Evolutionary conservation across 2,329 filamentous ascomycete genomes (phyloP).

Genomic region (Chrysoporthe puriensis): DNA sequence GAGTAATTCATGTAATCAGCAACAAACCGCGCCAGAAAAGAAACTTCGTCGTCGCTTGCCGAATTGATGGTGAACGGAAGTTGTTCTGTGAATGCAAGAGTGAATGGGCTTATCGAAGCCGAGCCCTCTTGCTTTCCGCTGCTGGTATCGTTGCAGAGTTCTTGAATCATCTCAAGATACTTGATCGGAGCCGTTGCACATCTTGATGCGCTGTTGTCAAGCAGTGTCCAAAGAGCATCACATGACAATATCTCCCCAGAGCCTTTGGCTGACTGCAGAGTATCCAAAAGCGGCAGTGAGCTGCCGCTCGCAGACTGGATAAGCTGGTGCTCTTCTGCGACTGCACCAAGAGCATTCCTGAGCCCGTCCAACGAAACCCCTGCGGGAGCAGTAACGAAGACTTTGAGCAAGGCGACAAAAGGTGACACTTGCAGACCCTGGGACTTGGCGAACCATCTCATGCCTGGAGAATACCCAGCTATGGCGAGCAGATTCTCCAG

Average conservation of each 20-base stretch:
- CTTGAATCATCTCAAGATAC: constrained; percentile 73
- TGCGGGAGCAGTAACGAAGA: constrained; percentile 54
- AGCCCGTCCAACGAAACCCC: constrained; percentile 56
- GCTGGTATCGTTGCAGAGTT: constrained; percentile 45
- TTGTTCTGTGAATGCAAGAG: constrained; percentile 76
- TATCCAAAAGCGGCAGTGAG: constrained; percentile 50
- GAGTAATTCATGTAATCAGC: constrained; percentile 59
- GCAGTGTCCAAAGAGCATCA: constrained; percentile 62
- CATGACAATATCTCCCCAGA: constrained; percentile 33
- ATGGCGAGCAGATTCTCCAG: constrained; percentile 81
- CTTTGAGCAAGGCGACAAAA: constrained; percentile 70
- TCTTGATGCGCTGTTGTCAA: constrained; percentile 82
- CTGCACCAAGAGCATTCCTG: constrained; percentile 59
- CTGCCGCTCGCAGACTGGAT: constrained; percentile 44
- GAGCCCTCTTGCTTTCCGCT: constrained; percentile 38
- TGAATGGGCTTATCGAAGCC: constrained; percentile 62
- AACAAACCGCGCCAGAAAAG: constrained; percentile 60
- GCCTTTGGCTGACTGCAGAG: constrained; percentile 37
- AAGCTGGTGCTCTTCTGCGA: constrained; percentile 69
- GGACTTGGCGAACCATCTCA: constrained; percentile 87
- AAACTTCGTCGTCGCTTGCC: constrained; percentile 46
- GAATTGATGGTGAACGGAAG: constrained; percentile 68
- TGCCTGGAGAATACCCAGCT: constrained; percentile 77
- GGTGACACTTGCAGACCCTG: constrained; percentile 68
- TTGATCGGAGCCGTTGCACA: constrained; percentile 79